Conservation (phyloP, 495 filamentous ascomycete genomes). For the Trichoderma parareesei region DNA sequence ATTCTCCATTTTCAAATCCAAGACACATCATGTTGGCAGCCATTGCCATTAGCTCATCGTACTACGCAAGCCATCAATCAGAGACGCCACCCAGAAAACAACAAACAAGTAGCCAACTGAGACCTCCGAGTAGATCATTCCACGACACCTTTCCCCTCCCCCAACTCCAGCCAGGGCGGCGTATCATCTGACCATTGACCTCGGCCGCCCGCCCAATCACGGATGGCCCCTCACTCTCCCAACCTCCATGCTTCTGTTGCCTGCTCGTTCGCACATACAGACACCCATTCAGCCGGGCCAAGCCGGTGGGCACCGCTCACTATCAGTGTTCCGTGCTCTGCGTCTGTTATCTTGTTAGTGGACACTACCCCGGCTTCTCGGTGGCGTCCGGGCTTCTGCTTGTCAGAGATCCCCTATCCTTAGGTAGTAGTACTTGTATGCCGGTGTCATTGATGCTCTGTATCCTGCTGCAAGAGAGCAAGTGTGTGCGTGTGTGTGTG, state of each 20-base stretch:
- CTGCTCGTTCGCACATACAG: not conserved
- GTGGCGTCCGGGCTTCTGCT: no score
- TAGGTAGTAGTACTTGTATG: no score
- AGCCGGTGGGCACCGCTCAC: not conserved
- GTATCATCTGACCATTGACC: slow-evolving; percentile 3
- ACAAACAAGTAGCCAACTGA: not conserved
- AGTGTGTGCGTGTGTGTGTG: not conserved
- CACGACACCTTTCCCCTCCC: not conserved
- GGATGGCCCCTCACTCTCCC: not conserved
- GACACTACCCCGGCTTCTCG: not conserved
- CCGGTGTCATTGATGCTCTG: not conserved
- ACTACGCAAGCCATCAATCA: not conserved
- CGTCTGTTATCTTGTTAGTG: not conserved
- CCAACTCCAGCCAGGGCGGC: not conserved
- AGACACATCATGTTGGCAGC: no score
- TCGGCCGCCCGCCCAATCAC: slow-evolving; percentile 1
- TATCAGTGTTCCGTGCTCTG: not conserved
- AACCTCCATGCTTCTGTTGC: not conserved
- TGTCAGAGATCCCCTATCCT: no score
- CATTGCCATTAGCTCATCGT: no score
- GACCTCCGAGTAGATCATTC: not conserved
- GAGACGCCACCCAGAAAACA: not conserved
- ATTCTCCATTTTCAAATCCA: no score
- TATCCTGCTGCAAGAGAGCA: no score
- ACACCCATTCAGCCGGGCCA: not conserved